Percentiles rank a stretch among this genome's conserved stretches.
phyloP scores from a whole-genome alignment of 495 filamentous ascomycete genomes.

The Penicillium diatomitis region DNA sequence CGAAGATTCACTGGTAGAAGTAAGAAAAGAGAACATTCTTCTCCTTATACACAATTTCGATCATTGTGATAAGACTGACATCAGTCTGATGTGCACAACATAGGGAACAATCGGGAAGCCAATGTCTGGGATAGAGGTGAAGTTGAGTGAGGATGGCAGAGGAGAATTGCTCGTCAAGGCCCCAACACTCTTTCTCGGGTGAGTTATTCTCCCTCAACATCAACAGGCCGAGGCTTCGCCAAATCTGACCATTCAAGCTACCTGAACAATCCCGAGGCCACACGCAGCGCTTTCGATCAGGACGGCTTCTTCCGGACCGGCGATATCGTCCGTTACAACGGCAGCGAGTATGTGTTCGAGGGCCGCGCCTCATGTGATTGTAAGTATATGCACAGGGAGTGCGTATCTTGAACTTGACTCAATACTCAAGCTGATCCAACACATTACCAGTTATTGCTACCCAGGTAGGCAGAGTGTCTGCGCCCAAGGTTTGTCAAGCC shows the following conservation, averaged over 20 bases:
- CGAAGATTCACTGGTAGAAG: background rate
- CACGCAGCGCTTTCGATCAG: conserved; percentile 56
- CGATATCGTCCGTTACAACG: conserved; percentile 27
- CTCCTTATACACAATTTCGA: background rate
- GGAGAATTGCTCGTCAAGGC: background rate
- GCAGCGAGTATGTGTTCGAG: background rate
- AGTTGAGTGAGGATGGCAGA: background rate
- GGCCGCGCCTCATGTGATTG: background rate
- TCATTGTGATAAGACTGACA: too few relatives aligned
- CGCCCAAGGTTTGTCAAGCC: background rate
- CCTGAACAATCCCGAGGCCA: conserved; percentile 68
- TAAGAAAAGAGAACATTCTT: background rate
- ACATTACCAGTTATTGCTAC: background rate
- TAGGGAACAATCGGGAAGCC: background rate
- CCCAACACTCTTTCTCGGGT: background rate
- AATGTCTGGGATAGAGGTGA: background rate
- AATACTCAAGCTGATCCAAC: background rate
- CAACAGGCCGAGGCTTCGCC: too few relatives aligned
- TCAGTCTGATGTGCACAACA: background rate
- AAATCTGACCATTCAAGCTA: conserved; percentile 37
- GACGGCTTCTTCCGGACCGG: conserved; percentile 75
- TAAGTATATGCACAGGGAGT: background rate
- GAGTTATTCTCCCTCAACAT: background rate
- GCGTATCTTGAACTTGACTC: background rate
- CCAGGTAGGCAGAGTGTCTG: background rate